These are phyloP conservation scores for Xylaria sp. DNA, from an alignment of 2,329 filamentous ascomycete species.

Conservation along the genomic window DNA sequence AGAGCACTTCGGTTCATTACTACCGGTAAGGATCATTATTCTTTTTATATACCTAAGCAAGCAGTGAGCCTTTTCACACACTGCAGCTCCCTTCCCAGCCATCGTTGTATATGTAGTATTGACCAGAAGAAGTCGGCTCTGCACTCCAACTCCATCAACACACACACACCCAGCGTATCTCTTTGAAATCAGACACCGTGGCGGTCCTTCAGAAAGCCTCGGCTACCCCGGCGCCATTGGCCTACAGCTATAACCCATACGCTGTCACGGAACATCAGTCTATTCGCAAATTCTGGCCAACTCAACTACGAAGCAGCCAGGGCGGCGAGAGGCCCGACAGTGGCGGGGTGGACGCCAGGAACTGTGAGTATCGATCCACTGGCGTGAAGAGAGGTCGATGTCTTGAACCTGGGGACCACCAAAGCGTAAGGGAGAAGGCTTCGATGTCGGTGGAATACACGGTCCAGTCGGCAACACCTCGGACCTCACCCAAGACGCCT, in stretches of 20 bases:
- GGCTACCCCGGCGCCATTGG: slow-evolving; percentile 31
- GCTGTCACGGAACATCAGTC: slow-evolving; percentile 27
- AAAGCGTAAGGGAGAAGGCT: slow-evolving; percentile 52
- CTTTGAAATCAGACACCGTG: slow-evolving; percentile 22
- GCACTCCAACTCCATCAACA: neutral
- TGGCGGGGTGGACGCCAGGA: slow-evolving; percentile 27
- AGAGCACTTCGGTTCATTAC: neutral
- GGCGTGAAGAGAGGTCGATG: slow-evolving; percentile 47
- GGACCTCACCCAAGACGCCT: slow-evolving; percentile 41
- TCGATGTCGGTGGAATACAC: slow-evolving; percentile 59
- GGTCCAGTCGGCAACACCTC: slow-evolving; percentile 51
- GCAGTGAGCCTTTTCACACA: slow-evolving; percentile 2
- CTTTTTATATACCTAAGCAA: neutral
- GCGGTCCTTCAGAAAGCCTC: slow-evolving; percentile 33
- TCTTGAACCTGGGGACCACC: slow-evolving; percentile 47
- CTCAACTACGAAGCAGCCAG: slow-evolving; percentile 24
- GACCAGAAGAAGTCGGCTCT: slow-evolving; percentile 2
- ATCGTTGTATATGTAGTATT: neutral
- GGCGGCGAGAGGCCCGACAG: slow-evolving; percentile 27
- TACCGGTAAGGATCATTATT: slow-evolving; percentile 1
- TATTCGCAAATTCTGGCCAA: slow-evolving; percentile 23
- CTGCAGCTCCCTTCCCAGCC: slow-evolving; percentile 2
- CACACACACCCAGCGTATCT: neutral
- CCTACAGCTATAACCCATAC: slow-evolving; percentile 27
- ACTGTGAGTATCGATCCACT: slow-evolving; percentile 26